Percentiles rank a stretch among this genome's conserved stretches.
These are phyloP conservation scores for Microbotryum silenes-acaulis DNA, from an alignment of 1,284 basidiomycete species.

Conservation along the genomic window DNA sequence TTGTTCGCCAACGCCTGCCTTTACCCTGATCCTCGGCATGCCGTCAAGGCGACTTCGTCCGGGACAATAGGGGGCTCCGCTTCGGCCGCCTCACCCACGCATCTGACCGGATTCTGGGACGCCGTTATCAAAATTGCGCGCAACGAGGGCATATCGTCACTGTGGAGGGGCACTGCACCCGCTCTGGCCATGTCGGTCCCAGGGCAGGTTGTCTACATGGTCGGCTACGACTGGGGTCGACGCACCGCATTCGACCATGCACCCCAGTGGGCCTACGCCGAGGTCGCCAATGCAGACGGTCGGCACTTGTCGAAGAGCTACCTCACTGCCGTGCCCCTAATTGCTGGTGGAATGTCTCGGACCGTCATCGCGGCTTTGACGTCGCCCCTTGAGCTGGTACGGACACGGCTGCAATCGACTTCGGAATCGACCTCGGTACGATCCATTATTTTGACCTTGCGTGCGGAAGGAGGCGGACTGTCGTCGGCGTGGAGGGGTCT, in stretches of 20 bases:
- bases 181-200: constrained; percentile 81
- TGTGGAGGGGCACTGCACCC: constrained; percentile 36
- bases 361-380: constrained; percentile 69
- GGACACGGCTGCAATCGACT: constrained; percentile 80
- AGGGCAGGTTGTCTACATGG: constrained; percentile 87
- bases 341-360: constrained; percentile 74
- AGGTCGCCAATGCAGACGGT: constrained; percentile 41
- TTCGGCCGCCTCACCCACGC: not conserved
- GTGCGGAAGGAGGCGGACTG: constrained; percentile 50
- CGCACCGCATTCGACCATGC: constrained; percentile 36
- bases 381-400: constrained; percentile 86
- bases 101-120: constrained; percentile 31
- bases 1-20: constrained; percentile 7
- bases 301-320: constrained; percentile 38
- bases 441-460: constrained; percentile 4
- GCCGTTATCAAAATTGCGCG: constrained; percentile 30
- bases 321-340: constrained; percentile 59
- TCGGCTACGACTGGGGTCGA: constrained; percentile 87
- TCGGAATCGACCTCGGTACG: constrained; percentile 1
- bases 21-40: constrained; percentile 1
- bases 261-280: constrained; percentile 13
- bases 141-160: constrained; percentile 30
- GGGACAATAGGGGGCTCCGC: not conserved
- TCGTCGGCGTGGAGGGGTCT: constrained; percentile 80
- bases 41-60: not conserved